A percentile compares a stretch with the other conserved stretches of the same genome.
phyloP scores from a whole-genome alignment of 2,329 filamentous ascomycete species.

The Diplodia sapinea region DNA sequence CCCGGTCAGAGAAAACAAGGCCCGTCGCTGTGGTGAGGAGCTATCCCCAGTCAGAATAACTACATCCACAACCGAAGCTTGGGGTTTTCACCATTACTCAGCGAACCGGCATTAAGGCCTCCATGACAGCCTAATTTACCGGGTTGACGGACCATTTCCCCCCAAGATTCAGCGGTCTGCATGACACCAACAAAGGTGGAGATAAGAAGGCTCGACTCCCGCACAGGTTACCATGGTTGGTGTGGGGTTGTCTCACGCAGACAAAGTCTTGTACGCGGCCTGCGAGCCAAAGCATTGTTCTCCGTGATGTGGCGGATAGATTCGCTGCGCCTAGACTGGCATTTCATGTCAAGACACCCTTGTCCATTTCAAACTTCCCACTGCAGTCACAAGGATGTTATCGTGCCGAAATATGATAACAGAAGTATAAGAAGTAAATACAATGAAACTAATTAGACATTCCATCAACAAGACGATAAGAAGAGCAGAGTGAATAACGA shows the following conservation, averaged over 20 bases:
- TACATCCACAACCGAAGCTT: neutral
- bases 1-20: neutral
- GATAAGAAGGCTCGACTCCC: neutral
- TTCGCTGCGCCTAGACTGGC: too few relatives aligned
- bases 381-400: neutral
- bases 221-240: neutral
- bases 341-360: too few relatives aligned
- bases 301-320: neutral
- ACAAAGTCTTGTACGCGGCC: neutral
- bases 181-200: neutral
- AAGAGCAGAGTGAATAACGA: slow-evolving; percentile 5
- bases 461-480: slow-evolving; percentile 15
- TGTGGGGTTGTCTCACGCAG: neutral
- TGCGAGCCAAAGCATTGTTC: neutral
- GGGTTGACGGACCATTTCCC: neutral
- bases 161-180: neutral
- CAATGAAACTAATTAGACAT: slow-evolving; percentile 19
- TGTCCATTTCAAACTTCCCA: neutral
- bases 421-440: neutral
- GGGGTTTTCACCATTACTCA: neutral
- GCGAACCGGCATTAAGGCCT: neutral
- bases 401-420: neutral
- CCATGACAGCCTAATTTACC: neutral
- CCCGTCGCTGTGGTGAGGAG: neutral
- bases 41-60: neutral